phyloP scores from a whole-genome alignment of 371 early-diverging fungal genomes.

The Cokeromyces recurvatus region DNA sequence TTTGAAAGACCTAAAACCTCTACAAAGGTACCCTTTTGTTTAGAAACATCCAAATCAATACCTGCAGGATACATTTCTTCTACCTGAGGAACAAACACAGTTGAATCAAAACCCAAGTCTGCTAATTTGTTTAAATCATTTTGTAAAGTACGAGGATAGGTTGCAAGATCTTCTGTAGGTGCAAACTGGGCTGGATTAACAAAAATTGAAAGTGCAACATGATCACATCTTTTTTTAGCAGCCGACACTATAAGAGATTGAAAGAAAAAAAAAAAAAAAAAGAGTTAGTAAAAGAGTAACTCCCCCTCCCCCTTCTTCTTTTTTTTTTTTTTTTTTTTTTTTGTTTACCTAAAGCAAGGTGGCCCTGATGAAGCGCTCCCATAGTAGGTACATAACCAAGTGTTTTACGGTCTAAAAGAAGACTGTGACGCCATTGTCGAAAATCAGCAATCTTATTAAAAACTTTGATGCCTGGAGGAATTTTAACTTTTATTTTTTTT shows the following conservation, averaged over 20 bases:
- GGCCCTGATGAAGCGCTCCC: constrained; percentile 93
- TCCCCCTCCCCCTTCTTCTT: too few relatives aligned
- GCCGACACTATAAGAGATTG: constrained; percentile 47
- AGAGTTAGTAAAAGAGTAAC: too few relatives aligned
- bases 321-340: constrained; percentile 1
- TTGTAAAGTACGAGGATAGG: constrained; percentile 84
- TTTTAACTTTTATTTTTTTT: too few relatives aligned
- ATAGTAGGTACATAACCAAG: constrained; percentile 83
- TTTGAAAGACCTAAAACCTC: constrained; percentile 86
- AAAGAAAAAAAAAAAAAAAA: too few relatives aligned
- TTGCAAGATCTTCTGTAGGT: constrained; percentile 88
- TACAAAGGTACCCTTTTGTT: constrained; percentile 89
- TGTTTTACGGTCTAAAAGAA: constrained; percentile 42
- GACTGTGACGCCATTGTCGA: constrained; percentile 59
- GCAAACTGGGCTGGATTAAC: constrained; percentile 98
- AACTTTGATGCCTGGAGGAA: constrained; percentile 52
- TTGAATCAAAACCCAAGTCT: constrained; percentile 35
- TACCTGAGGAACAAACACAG: constrained; percentile 80
- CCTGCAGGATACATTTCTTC: constrained; percentile 93
- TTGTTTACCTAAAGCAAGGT: constrained; percentile 65
- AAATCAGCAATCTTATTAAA: constrained; percentile 60
- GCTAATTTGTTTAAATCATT: constrained; percentile 66
- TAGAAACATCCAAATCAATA: constrained; percentile 67
- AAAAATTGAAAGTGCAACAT: constrained; percentile 84
- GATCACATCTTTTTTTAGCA: constrained; percentile 61